A percentile compares a stretch with the other conserved stretches of the same genome.
These are phyloP conservation scores for Plantago lanceolata DNA, from an alignment of 305 asterid species.

Conservation along the genomic window DNA sequence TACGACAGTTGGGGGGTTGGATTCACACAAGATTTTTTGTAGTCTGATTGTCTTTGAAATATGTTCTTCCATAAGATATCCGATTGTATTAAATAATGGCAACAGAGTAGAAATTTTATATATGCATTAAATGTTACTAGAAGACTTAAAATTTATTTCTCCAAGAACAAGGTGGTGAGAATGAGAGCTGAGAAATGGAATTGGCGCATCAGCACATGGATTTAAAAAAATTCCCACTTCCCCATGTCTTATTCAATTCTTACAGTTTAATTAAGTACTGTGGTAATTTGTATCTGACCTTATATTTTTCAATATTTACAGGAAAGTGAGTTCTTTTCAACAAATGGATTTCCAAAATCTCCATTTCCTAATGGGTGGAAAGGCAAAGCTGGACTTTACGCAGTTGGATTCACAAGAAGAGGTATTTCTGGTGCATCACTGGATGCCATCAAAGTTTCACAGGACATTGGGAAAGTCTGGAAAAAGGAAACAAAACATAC, in stretches of 20 bases:
- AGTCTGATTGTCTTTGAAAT: slow-evolving; percentile 39
- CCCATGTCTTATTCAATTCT: not conserved
- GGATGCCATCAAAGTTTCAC: slow-evolving; percentile 72
- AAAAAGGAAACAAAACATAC: slow-evolving; percentile 59
- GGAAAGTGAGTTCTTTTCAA: slow-evolving; percentile 67
- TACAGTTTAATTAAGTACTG: not conserved
- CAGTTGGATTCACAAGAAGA: slow-evolving; percentile 80
- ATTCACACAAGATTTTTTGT: slow-evolving; percentile 50
- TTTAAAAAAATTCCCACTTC: slow-evolving; percentile 9
- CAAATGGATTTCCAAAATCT: slow-evolving; percentile 62
- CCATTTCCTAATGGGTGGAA: slow-evolving; percentile 92
- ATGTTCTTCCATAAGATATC: slow-evolving; percentile 16
- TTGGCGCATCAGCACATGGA: slow-evolving; percentile 25
- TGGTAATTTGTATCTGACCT: slow-evolving; percentile 3
- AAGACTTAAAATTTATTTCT: slow-evolving; percentile 17
- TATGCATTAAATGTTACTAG: slow-evolving; percentile 4
- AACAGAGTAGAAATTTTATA: slow-evolving; percentile 4
- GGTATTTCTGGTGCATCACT: slow-evolving; percentile 78
- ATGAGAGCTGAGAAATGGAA: slow-evolving; percentile 20
- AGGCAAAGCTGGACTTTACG: slow-evolving; percentile 77
- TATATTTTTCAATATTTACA: slow-evolving; percentile 21
- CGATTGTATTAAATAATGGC: slow-evolving; percentile 6
- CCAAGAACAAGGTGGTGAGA: slow-evolving; percentile 26
- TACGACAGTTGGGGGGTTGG: slow-evolving; percentile 70
- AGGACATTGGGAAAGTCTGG: slow-evolving; percentile 78